Base-by-base conservation (phyloP, 805 yeast species). In the Wickerhamomyces chaumierensis region DNA sequence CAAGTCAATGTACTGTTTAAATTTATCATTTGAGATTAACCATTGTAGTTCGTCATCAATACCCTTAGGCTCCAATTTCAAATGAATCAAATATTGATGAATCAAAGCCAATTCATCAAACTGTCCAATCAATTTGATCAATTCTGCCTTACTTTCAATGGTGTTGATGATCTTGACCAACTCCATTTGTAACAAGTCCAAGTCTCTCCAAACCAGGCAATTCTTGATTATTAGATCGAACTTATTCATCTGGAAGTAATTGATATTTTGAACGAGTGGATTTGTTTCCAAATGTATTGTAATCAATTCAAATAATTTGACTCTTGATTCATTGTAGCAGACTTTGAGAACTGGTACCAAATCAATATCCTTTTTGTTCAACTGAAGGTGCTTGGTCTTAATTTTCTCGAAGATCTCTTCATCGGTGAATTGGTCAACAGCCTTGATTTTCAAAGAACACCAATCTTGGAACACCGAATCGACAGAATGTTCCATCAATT, bases 321-420 rank as follows among this genome's bases (percentile, higher is more conserved):
- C 55, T 20, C 97, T 65, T 1, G 97, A 97, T 57, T 90, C 96
- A 49, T 80, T 78, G 48, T 70, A 73, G 1, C 95, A 92, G 15
- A 73, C 66, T 8, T 66, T 62, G 0, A 85, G 76, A 20, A 86
- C 72, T 20, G 67, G 63, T 5, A 73, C 71, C 42, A 74, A 78
- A 0, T 87, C 66, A 16, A 78, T 68, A 3, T 68, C 66, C 9
- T 58, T 52, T 2, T 53, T 42, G 3, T 48, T 48, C 9, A 51
- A 35, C 4, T 42, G 45, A 11, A 48, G 48, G 14, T 85, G 60
- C 39, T 72, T 71, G 8, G 64, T 59, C 6, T 70, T 52, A 1
- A 90, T 63, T 1, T 60, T 48, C 18, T 63, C 53, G 33, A 75
- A 71, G 11, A 90, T 57, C 29, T 73, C 75, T 5, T 66, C 63